These are phyloP conservation scores for Chlorella sp. DNA, from an alignment of 139 green algal genomes.

Conservation along the genomic window DNA sequence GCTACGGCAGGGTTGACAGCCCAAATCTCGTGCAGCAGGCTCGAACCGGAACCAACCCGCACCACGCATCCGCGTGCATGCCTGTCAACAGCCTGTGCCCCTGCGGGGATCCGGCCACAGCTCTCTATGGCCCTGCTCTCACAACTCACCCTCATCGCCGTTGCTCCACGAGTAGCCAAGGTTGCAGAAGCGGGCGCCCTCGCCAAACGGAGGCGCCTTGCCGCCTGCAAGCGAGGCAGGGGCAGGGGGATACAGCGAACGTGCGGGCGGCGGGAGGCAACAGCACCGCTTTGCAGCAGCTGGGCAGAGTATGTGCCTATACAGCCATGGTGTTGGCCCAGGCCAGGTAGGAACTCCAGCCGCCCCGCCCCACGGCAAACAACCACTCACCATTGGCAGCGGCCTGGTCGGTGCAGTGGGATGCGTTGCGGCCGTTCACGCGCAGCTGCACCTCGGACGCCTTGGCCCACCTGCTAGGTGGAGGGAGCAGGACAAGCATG, in stretches of 20 bases:
- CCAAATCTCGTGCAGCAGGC: too few relatives aligned
- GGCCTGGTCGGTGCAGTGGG: neutral
- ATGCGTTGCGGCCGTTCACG: neutral
- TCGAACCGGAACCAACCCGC: too few relatives aligned
- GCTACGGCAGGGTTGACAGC: too few relatives aligned
- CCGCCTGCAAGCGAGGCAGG: neutral
- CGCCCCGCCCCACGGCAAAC: neutral
- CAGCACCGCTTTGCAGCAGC: too few relatives aligned
- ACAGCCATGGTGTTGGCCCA: neutral
- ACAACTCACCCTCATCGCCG: slow-evolving; percentile 14
- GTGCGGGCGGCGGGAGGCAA: too few relatives aligned
- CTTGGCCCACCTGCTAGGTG: neutral
- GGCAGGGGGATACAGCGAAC: neutral
- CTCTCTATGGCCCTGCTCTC: neutral
- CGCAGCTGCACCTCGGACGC: neutral
- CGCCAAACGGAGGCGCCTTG: neutral
- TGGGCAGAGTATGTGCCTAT: too few relatives aligned
- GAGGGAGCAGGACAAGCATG: neutral
- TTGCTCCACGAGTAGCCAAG: slow-evolving; percentile 26
- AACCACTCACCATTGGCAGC: neutral
- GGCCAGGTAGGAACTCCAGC: neutral
- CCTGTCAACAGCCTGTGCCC: too few relatives aligned
- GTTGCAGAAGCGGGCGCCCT: slow-evolving; percentile 12
- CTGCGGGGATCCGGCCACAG: too few relatives aligned
- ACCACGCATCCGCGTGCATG: too few relatives aligned